Base-by-base conservation (phyloP, 2,329 filamentous ascomycete species). In the Ceratocystis harringtonii region DNA sequence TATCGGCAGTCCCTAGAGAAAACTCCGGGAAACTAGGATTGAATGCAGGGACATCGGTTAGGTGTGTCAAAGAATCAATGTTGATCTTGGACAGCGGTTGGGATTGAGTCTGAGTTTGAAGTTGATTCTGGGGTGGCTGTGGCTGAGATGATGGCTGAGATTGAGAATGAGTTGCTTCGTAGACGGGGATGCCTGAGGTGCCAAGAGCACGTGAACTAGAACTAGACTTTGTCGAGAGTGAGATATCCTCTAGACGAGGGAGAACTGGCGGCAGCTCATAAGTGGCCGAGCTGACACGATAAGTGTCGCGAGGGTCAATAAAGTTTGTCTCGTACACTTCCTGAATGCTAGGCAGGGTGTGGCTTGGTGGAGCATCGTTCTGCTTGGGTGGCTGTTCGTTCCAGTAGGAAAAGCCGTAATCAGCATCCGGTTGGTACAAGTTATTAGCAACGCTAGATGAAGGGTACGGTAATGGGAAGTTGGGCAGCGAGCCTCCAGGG, bases 11-110 rank as follows among this genome's bases (percentile, higher is more conserved):
- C 15, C 52, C 28, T 10, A 25, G 8, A 25, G 32, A 17, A n/a
- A 32, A 30, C 2, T 58, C 52, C 1, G 52, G 28, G 5, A 45
- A 41, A 30, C 68, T 64, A 67, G 25, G 65, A 64, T 10, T 65
- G 67, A 64, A 72, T 73, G 19, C 75, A 74, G n/a, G 71, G 67
- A 50, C 74, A 74, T 10, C 73, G 70, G 2, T 73, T 68, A 62
- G 70, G 57, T 43, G 64, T 68, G 17, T 69, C n/a, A 61, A 63
- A 50, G 65, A 68, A 15, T 66, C 63, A 32, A 69, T 69, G 60
- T 43, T 32, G n/a, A 61, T 43, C 32, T 45, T 61, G 60, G 36
- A 32, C 17, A 61, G 60, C 1, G 19, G 60, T 8, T 44, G 36
- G 8, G 41, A n/a, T 22, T 17, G 45, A 17, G 45, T 2, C 45